A percentile compares a stretch with the other conserved stretches of the same genome.
Evolutionary conservation across 2,329 filamentous ascomycete species (phyloP).

Genomic region (Colletotrichum tropicicola): DNA sequence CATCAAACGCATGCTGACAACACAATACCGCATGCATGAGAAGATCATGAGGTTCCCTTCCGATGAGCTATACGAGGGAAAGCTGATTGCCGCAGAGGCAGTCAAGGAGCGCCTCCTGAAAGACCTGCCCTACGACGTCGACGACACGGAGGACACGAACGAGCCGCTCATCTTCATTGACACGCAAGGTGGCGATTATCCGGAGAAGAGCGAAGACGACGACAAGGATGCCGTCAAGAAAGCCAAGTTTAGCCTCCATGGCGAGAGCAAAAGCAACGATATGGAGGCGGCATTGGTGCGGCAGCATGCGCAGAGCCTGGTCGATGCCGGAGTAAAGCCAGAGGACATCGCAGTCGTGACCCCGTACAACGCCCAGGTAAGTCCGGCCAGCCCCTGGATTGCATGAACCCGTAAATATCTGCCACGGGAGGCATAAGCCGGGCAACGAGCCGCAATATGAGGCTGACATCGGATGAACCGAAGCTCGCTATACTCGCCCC

Average conservation of each 20-base stretch:
- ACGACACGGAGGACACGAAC: conserved; percentile 84
- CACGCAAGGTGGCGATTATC: conserved; percentile 93
- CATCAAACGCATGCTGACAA: conserved; percentile 95
- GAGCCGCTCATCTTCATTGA: conserved; percentile 95
- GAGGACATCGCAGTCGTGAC: conserved; percentile 94
- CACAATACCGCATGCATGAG: conserved; percentile 98
- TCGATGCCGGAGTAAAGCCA: conserved; percentile 81
- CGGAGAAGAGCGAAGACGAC: conserved; percentile 82
- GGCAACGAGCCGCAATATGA: not conserved
- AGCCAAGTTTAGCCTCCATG: conserved; percentile 53
- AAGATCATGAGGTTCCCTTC: conserved; percentile 96
- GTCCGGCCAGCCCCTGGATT: conserved; percentile 5
- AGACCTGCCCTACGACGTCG: conserved; percentile 80
- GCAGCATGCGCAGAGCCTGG: conserved; percentile 78
- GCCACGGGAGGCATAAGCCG: not conserved
- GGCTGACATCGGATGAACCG: conserved; percentile 34
- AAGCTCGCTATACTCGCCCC: conserved; percentile 81
- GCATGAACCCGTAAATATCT: not conserved
- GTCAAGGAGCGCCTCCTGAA: conserved; percentile 81
- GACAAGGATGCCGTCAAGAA: conserved; percentile 58
- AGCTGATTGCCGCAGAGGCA: conserved; percentile 80
- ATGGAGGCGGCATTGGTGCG: conserved; percentile 86
- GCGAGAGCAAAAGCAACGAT: conserved; percentile 86
- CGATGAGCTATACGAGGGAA: conserved; percentile 83
- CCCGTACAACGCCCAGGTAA: conserved; percentile 92